A percentile compares a stretch with the other conserved stretches of the same genome.
Conservation (phyloP, 1,284 basidiomycete species). For the Mrakiaceae sp. region DNA sequence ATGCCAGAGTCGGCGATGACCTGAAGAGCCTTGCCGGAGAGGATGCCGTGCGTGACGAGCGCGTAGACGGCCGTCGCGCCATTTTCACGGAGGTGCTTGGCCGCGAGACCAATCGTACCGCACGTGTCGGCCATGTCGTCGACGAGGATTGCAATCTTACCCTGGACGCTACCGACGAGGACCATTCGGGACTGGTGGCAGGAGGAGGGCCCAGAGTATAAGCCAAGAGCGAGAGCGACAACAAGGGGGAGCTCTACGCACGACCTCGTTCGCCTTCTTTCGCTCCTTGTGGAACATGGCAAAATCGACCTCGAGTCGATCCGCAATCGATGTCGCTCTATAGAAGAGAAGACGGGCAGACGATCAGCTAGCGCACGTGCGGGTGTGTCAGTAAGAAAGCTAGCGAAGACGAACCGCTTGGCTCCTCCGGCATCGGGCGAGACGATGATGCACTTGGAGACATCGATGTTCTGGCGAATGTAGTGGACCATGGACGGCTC, state of each 20-base stretch:
- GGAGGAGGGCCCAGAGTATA: not conserved
- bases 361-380: constrained; percentile 1
- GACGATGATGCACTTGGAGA: constrained; percentile 85
- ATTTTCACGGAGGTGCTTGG: constrained; percentile 77
- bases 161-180: constrained; percentile 85
- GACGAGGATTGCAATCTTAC: constrained; percentile 92
- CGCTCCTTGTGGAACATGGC: constrained; percentile 99
- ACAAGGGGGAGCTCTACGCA: not conserved
- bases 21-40: constrained; percentile 73
- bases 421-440: constrained; percentile 98
- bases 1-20: constrained; percentile 61
- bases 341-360: not conserved
- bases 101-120: constrained; percentile 89
- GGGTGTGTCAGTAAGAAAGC: constrained; percentile 17
- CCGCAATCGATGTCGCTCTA: constrained; percentile 94
- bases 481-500: constrained; percentile 95
- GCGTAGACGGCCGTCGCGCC: constrained; percentile 80
- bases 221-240: not conserved
- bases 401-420: constrained; percentile 57
- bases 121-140: constrained; percentile 99
- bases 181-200: constrained; percentile 71
- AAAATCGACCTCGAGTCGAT: constrained; percentile 93
- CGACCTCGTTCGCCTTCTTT: constrained; percentile 96
- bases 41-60: constrained; percentile 94
- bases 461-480: constrained; percentile 81